Evolutionary conservation across 306 rosid genomes (phyloP).

Genomic region (Ochetophila trinervis): DNA sequence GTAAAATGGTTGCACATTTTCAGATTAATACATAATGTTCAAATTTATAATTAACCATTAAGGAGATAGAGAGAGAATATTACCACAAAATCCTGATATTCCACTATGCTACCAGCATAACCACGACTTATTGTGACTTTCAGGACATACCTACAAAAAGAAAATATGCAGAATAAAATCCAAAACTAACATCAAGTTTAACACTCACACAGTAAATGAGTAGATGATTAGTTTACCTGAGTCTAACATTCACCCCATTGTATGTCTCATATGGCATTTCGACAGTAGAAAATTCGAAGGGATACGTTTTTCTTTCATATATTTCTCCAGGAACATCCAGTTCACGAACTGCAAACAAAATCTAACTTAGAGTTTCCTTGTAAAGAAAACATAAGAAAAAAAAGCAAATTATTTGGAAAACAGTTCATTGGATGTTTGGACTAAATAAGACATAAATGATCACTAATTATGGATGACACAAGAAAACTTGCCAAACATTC

Average conservation of each 20-base stretch:
- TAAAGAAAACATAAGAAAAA: not conserved
- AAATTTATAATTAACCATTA: not conserved
- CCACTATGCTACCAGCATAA: constrained; percentile 86
- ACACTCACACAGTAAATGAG: not conserved
- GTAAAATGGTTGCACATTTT: not conserved
- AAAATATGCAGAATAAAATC: constrained; percentile 9
- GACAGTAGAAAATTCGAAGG: constrained; percentile 94
- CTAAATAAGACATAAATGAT: not conserved
- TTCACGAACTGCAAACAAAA: constrained; percentile 73
- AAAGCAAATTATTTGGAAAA: not conserved
- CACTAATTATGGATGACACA: not conserved
- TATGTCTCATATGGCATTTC: constrained; percentile 99
- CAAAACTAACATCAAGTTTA: constrained; percentile 16
- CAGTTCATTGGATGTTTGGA: too few relatives aligned
- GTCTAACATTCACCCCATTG: constrained; percentile 95
- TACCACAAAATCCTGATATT: constrained; percentile 97
- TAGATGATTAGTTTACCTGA: constrained; percentile 48
- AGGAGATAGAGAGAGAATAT: not conserved
- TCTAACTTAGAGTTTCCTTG: not conserved
- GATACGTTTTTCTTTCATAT: constrained; percentile 86
- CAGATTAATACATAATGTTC: not conserved
- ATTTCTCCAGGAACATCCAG: constrained; percentile 97
- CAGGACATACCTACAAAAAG: constrained; percentile 73
- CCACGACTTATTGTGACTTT: constrained; percentile 94
- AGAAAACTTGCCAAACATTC: not conserved